A percentile compares a stretch with the other conserved stretches of the same genome.
These are phyloP conservation scores for Daldinia caldariorum DNA, from an alignment of 495 filamentous ascomycete species.

Conservation along the genomic window DNA sequence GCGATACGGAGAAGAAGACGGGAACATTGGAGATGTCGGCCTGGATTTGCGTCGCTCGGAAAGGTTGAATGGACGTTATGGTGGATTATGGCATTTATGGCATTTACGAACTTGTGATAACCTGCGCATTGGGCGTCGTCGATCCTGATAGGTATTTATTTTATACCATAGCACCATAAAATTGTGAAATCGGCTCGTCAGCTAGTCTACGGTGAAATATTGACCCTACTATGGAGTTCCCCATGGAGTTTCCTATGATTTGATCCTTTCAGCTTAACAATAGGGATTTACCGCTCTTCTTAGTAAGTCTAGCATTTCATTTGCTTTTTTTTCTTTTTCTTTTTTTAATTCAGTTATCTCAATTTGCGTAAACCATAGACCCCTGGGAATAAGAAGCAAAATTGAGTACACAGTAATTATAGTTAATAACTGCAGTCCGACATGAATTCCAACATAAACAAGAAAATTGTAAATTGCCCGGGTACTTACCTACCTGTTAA, in stretches of 20 bases:
- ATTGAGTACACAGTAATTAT: background rate
- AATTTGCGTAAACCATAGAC: too few relatives aligned
- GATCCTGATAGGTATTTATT: background rate
- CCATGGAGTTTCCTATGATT: background rate
- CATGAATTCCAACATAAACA: too few relatives aligned
- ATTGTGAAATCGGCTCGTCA: background rate
- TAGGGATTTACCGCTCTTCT: background rate
- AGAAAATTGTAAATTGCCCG: too few relatives aligned
- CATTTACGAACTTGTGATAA: background rate
- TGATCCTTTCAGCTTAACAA: background rate
- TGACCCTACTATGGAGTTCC: background rate
- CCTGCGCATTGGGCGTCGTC: background rate
- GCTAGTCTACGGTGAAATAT: background rate
- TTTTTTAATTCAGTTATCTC: too few relatives aligned
- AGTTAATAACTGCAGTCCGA: too few relatives aligned
- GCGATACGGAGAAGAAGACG: constrained; percentile 56
- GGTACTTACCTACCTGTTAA: too few relatives aligned
- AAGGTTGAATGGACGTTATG: background rate
- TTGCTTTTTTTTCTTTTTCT: background rate
- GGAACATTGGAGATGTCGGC: constrained; percentile 62
- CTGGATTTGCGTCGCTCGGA: constrained; percentile 56
- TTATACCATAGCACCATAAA: background rate
- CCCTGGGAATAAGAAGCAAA: background rate
- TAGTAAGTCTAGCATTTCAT: background rate
- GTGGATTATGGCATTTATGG: background rate